These are phyloP conservation scores for Neophaeococcomyces mojaviensis DNA, from an alignment of 2,329 filamentous ascomycete genomes.

Conservation along the genomic window DNA sequence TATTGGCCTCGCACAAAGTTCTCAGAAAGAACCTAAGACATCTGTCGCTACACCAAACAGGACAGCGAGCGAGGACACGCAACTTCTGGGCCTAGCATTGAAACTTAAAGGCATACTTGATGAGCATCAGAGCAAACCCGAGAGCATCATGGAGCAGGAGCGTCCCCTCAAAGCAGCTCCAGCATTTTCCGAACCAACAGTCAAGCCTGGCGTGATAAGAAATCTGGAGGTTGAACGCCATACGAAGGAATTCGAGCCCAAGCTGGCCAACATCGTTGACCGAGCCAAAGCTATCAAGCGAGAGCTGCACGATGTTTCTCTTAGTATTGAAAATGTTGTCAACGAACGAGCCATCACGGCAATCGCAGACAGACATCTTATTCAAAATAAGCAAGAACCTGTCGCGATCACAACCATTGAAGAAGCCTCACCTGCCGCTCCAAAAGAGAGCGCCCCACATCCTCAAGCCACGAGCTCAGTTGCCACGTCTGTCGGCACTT, in stretches of 20 bases:
- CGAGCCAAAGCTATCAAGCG: conserved; percentile 11
- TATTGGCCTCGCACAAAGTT: conserved; percentile 10
- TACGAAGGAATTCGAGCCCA: conserved; percentile 18
- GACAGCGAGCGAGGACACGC: not conserved
- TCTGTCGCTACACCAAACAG: not conserved
- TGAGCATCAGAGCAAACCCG: conserved; percentile 20
- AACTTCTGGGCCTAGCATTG: not conserved
- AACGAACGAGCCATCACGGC: conserved; percentile 4
- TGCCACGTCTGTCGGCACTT: not conserved
- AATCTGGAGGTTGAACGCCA: conserved; percentile 18
- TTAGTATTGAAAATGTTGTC: conserved; percentile 4
- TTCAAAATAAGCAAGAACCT: not conserved
- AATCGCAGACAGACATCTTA: not conserved
- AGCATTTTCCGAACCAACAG: conserved; percentile 9
- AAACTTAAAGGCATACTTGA: conserved; percentile 24
- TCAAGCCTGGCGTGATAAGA: conserved; percentile 18
- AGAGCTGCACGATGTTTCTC: conserved; percentile 2
- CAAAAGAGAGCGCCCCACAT: not conserved
- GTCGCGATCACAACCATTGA: not conserved
- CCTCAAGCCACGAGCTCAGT: not conserved
- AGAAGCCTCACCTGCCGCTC: not conserved
- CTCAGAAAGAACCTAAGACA: conserved; percentile 8
- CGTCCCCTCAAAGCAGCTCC: not conserved
- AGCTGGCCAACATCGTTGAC: conserved; percentile 16
- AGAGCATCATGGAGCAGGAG: not conserved